Evolutionary conservation across 495 filamentous ascomycete species (phyloP).

Genomic region (Tuber borchii): DNA sequence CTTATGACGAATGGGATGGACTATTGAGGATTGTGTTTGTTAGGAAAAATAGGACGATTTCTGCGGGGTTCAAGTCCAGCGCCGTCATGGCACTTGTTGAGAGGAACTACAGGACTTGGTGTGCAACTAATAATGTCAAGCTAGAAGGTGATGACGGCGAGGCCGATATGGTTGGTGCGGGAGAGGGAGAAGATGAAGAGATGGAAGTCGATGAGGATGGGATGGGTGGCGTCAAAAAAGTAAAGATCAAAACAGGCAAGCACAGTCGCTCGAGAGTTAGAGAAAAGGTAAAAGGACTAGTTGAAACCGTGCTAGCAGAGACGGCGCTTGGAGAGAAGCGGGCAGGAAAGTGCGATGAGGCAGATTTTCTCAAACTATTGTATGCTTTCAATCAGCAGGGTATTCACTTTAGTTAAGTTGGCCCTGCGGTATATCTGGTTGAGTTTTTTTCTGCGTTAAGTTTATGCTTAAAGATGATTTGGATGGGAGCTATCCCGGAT

Average conservation of each 20-base stretch:
- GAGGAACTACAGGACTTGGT: slow-evolving; percentile 81
- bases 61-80: slow-evolving; percentile 68
- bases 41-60: slow-evolving; percentile 63
- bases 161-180: slow-evolving; percentile 46
- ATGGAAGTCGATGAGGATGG: slow-evolving; percentile 55
- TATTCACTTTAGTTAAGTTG: slow-evolving; percentile 75
- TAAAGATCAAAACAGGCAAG: slow-evolving; percentile 48
- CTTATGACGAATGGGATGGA: slow-evolving; percentile 92
- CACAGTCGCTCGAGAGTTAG: slow-evolving; percentile 70
- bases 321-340: slow-evolving; percentile 73
- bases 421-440: neutral
- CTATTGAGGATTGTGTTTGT: slow-evolving; percentile 78
- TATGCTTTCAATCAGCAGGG: slow-evolving; percentile 82
- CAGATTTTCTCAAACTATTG: slow-evolving; percentile 72
- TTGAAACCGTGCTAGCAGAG: slow-evolving; percentile 70
- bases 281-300: slow-evolving; percentile 71
- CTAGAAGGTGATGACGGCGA: slow-evolving; percentile 58
- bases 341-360: slow-evolving; percentile 79
- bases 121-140: slow-evolving; percentile 70
- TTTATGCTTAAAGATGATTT: neutral
- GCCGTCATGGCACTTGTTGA: slow-evolving; percentile 76
- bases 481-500: neutral
- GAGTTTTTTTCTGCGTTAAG: neutral
- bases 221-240: slow-evolving; percentile 54
- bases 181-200: slow-evolving; percentile 52